These are phyloP conservation scores for Apiospora aurea DNA, from an alignment of 2,329 filamentous ascomycete genomes.

Conservation along the genomic window DNA sequence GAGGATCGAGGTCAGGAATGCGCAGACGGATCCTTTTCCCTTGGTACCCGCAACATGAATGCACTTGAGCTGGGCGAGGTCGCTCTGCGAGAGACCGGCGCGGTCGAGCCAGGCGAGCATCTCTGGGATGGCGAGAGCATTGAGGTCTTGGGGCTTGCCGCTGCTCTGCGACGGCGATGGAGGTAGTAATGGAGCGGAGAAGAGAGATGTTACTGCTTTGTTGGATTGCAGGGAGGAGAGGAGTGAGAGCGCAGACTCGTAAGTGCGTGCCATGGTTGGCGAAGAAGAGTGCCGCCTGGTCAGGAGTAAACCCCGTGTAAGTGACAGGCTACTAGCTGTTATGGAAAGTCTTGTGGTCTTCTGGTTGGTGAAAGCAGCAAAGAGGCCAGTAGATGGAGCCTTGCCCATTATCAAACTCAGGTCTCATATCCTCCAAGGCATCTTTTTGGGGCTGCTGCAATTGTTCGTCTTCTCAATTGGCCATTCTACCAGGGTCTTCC, in stretches of 20 bases:
- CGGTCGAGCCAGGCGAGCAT: conserved; percentile 80
- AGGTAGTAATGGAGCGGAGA: conserved; percentile 44
- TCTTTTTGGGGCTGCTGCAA: not conserved
- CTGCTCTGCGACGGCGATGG: conserved; percentile 45
- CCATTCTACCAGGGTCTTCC: not conserved
- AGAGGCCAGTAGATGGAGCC: not conserved
- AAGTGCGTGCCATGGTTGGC: conserved; percentile 45
- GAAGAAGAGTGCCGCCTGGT: not conserved
- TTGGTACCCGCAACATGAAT: conserved; percentile 94
- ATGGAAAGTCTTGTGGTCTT: not conserved
- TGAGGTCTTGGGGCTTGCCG: conserved; percentile 55
- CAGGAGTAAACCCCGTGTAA: not conserved
- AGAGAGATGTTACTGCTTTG: conserved; percentile 66
- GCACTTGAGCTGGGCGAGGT: conserved; percentile 54
- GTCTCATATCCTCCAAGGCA: not conserved
- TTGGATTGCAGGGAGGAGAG: conserved; percentile 84
- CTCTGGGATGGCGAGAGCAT: conserved; percentile 79
- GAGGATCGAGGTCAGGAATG: conserved; percentile 84
- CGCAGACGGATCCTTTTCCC: conserved; percentile 89
- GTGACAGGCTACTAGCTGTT: not conserved
- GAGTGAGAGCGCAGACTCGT: conserved; percentile 73
- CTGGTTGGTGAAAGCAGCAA: not conserved
- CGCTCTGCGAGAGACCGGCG: conserved; percentile 70
- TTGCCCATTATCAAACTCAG: not conserved
- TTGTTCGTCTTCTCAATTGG: not conserved